phyloP scores from a whole-genome alignment of 495 filamentous ascomycete species.

The Cladorrhinum samala region DNA sequence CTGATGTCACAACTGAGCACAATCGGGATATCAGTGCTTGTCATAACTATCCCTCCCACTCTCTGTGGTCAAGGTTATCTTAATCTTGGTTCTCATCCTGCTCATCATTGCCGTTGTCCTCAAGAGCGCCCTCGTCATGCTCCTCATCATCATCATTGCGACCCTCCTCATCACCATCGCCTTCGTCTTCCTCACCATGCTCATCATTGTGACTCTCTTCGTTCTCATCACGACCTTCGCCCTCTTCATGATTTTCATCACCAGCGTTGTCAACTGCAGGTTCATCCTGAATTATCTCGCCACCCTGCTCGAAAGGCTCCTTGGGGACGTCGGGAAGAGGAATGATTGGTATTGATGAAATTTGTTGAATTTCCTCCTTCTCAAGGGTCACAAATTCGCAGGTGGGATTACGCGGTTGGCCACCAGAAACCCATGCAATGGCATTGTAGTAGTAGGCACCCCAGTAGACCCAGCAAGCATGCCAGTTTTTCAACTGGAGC shows the following conservation, averaged over 20 bases:
- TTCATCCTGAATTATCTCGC: background rate
- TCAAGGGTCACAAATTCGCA: constrained; percentile 44
- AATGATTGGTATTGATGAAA: constrained; percentile 6
- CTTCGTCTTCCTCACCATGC: background rate
- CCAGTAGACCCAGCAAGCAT: constrained; percentile 46
- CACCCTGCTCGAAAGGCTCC: background rate
- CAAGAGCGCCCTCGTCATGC: no score
- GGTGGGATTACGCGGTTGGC: constrained; percentile 49
- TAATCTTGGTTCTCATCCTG: background rate
- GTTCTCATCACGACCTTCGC: background rate
- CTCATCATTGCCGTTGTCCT: no score
- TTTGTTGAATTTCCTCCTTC: constrained; percentile 3
- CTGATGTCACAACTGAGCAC: background rate
- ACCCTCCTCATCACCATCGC: background rate
- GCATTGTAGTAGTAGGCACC: constrained; percentile 46
- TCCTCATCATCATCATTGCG: background rate
- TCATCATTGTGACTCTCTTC: constrained; percentile 3
- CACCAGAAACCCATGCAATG: constrained; percentile 43
- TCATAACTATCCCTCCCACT: no score
- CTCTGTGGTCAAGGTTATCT: background rate
- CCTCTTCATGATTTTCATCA: background rate
- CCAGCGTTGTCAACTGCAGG: background rate
- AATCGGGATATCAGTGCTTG: no score
- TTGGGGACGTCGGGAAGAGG: background rate
- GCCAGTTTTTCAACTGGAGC: constrained; percentile 40